Evolutionary conservation across 2,329 filamentous ascomycete species (phyloP), one percentile per base, ranked within the genome.

Genomic region (Pyrenophora seminiperda): DNA sequence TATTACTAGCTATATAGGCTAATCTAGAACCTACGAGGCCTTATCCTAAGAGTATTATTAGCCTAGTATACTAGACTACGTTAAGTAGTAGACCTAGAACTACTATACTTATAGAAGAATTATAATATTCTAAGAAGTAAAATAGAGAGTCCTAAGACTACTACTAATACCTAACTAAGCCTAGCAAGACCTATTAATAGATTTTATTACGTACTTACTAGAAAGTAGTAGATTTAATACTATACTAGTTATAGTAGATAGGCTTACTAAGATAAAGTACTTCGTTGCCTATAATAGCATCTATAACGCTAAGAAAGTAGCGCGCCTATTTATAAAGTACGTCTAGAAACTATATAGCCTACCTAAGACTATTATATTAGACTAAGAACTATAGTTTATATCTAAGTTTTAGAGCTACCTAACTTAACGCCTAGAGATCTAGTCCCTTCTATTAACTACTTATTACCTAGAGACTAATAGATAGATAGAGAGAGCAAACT

Each of bases 81-180:
- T 46, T 18, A 3, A 29, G 15, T 7, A 30, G 11, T 50, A 30
- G 19, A 18, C 31, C 11, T 11, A 37, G 17, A 33, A 17, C 20
- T 50, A 18, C 22, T 5, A 31, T 4, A 20, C n/a, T 17, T 44
- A 17, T 27, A 13, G 18, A 14, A 5, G 34, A 9, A 14, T 13
- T 1, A 50, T n/a, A 6, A 2, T n/a, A 5, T 50, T 7, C 18
- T 6, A 14, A 13, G 19, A 33, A 2, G 20, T 7, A 1, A 34
- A 37, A 5, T 9, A 46, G 11, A 34, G 41, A 32, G 33, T 50
- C 4, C 36, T 50, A 11, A 20, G 37, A n/a, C 47, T 18, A 4
- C 27, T 50, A 10, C 41, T 15, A 10, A 41, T 50, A 13, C 34
- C 34, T 5, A 14, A 45, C 6, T 27, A 24, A 2, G 27, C 29